These are phyloP conservation scores for Pseudoturritis turrita DNA, from an alignment of 345 rosid species.

Conservation along the genomic window DNA sequence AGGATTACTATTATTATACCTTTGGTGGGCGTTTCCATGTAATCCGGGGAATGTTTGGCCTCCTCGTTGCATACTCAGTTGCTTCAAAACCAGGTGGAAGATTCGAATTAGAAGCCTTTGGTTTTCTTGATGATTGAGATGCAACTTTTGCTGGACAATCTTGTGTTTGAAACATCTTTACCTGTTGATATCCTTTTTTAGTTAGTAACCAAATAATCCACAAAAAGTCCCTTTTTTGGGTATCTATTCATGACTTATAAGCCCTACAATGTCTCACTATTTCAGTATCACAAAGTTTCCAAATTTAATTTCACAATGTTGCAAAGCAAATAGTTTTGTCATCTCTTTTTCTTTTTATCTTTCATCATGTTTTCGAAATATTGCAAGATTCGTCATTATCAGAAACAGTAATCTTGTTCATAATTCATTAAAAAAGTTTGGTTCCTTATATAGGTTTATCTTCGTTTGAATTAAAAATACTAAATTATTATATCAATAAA, in stretches of 20 bases:
- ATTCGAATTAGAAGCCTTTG: slow-evolving; percentile 13
- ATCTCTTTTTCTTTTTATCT: not conserved
- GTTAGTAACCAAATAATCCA: not conserved
- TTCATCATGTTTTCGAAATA: not conserved
- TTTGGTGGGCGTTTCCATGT: slow-evolving; percentile 51
- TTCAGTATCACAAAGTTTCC: not conserved
- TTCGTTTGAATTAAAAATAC: not conserved
- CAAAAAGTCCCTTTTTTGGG: not conserved
- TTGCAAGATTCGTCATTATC: not conserved
- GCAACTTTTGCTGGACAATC: slow-evolving; percentile 50
- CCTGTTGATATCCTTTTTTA: slow-evolving; percentile 30
- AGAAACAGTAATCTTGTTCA: not conserved
- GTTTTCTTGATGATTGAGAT: not conserved
- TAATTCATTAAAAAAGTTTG: not conserved
- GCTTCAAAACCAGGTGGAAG: slow-evolving; percentile 41
- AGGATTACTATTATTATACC: slow-evolving; percentile 18
- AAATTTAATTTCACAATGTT: not conserved
- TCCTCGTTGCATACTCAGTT: not conserved
- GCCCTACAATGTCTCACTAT: not conserved
- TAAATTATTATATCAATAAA: not conserved
- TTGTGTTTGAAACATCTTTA: slow-evolving; percentile 36
- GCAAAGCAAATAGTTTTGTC: not conserved
- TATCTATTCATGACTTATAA: not conserved
- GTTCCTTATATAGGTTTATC: not conserved
- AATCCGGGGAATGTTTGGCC: slow-evolving; percentile 26